phyloP scores from a whole-genome alignment of 371 early-diverging fungal species.

The Circinella umbellata region DNA sequence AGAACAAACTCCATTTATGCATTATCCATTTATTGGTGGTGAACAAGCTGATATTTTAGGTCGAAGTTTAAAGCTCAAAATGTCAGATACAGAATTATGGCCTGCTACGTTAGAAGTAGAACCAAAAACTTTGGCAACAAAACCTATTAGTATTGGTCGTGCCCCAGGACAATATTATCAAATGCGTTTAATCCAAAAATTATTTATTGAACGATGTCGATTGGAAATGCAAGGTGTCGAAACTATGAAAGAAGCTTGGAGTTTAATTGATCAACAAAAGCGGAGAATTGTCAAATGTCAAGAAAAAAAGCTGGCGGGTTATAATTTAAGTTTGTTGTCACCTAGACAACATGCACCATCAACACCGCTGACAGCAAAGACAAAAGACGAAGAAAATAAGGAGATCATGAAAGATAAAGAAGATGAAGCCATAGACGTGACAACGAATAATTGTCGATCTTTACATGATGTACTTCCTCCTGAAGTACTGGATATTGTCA shows the following conservation, averaged over 20 bases:
- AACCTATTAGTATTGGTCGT: constrained; percentile 36
- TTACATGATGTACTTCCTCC: constrained; percentile 26
- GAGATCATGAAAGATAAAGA: not conserved
- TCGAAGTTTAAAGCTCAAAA: constrained; percentile 31
- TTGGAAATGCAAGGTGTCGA: constrained; percentile 28
- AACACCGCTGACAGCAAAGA: not conserved
- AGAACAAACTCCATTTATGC: constrained; percentile 28
- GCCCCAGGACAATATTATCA: constrained; percentile 39
- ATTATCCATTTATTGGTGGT: constrained; percentile 45
- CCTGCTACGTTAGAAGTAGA: constrained; percentile 38
- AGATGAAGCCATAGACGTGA: not conserved
- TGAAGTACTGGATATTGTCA: constrained; percentile 34
- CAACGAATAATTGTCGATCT: not conserved
- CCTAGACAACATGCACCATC: constrained; percentile 1
- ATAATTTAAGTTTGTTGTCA: constrained; percentile 4
- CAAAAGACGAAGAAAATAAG: not conserved
- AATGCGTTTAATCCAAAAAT: constrained; percentile 23
- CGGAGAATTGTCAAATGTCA: constrained; percentile 35
- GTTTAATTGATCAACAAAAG: constrained; percentile 30
- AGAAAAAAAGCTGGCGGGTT: constrained; percentile 21
- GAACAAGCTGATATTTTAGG: constrained; percentile 36
- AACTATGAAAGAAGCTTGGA: constrained; percentile 20
- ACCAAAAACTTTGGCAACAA: constrained; percentile 21
- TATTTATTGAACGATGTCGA: constrained; percentile 25
- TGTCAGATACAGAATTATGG: constrained; percentile 40